A percentile compares a stretch with the other conserved stretches of the same genome.
These are phyloP conservation scores for Sabuloglossum arenarium DNA, from an alignment of 495 filamentous ascomycete genomes.

Conservation along the genomic window DNA sequence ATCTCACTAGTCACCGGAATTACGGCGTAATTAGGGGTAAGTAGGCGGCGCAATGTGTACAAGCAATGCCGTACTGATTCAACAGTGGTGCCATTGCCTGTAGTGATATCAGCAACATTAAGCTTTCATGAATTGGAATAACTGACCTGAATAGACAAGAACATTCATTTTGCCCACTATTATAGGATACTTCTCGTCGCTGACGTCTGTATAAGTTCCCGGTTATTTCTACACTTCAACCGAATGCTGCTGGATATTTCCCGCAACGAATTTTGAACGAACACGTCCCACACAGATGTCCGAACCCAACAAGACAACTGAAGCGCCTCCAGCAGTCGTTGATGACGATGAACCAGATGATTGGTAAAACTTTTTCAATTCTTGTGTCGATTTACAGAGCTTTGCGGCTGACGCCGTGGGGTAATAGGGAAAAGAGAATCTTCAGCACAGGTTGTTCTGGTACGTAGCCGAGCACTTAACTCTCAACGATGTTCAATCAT, in stretches of 20 bases:
- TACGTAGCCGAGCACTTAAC: constrained; percentile 19
- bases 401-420: neutral
- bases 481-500: neutral
- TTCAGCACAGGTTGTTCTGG: constrained; percentile 89
- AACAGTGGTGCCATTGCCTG: constrained; percentile 66
- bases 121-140: neutral
- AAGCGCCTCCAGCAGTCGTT: constrained; percentile 17
- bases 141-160: constrained; percentile 62
- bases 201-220: constrained; percentile 1
- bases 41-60: constrained; percentile 67
- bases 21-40: constrained; percentile 89
- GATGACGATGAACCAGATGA: constrained; percentile 79
- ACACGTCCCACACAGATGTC: constrained; percentile 20
- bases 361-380: constrained; percentile 37
- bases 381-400: neutral
- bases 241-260: neutral
- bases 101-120: constrained; percentile 5
- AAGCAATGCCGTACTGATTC: constrained; percentile 81
- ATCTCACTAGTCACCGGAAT: constrained; percentile 58
- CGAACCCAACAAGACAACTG: constrained; percentile 21
- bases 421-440: constrained; percentile 80
- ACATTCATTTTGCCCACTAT: constrained; percentile 31
- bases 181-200: constrained; percentile 3
- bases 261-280: neutral
- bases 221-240: neutral